Percentiles rank a stretch among this genome's conserved stretches.
Conservation (phyloP, 208 protist genomes). For the Polymyxa betae region DNA sequence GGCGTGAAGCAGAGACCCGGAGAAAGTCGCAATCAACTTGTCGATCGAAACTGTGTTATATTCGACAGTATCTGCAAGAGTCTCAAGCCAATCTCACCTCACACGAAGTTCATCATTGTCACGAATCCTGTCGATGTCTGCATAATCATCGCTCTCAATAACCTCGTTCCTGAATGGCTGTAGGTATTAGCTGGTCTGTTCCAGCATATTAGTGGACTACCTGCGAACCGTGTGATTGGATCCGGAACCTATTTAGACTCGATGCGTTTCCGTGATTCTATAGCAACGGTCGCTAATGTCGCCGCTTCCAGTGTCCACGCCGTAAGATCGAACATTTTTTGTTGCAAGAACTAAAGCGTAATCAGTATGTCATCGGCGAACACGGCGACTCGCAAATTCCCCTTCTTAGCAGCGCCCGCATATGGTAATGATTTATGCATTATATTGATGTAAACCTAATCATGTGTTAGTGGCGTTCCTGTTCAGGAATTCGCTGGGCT, state of each 20-base stretch:
- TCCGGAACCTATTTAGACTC: conserved; percentile 24
- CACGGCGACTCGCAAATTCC: conserved; percentile 22
- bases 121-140: not conserved
- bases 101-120: not conserved
- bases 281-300: not conserved
- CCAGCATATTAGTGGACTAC: conserved; percentile 32
- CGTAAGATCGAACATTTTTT: too few relatives aligned
- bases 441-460: not conserved
- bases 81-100: conserved; percentile 9
- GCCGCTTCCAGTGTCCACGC: conserved; percentile 9
- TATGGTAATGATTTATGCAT: not conserved
- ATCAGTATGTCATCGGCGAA: conserved; percentile 10
- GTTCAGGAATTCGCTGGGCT: not conserved
- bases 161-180: not conserved
- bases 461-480: not conserved
- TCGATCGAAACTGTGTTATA: not conserved
- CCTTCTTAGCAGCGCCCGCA: not conserved
- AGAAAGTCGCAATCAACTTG: not conserved
- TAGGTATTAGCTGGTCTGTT: conserved; percentile 4
- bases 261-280: conserved; percentile 43
- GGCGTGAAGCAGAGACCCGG: conserved; percentile 1
- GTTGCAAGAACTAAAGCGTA: too few relatives aligned
- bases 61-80: conserved; percentile 3
- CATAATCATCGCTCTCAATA: not conserved
- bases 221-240: conserved; percentile 32